These are phyloP conservation scores for Ilex aquifolium DNA, from an alignment of 257 asterid species.

Conservation along the genomic window DNA sequence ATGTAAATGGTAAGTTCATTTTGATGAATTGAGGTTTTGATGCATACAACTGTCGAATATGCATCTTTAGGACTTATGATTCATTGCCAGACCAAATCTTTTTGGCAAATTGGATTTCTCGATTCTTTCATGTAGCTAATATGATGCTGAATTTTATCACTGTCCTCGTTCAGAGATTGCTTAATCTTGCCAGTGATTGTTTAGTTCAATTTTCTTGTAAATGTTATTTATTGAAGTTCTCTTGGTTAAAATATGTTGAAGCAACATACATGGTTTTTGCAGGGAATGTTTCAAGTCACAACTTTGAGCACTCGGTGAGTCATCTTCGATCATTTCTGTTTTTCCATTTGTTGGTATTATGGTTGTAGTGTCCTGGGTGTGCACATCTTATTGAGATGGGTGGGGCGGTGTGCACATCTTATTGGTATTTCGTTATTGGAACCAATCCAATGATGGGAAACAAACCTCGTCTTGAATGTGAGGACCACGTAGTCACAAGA, in stretches of 20 bases:
- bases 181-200: too few species aligned
- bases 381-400: background rate
- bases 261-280: conserved; percentile 20
- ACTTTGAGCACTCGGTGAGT: conserved; percentile 72
- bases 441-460: background rate
- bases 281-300: conserved; percentile 54
- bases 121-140: too few species aligned
- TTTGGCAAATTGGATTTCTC: too few species aligned
- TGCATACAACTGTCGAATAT: too few species aligned
- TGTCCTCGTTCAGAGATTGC: too few species aligned
- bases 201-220: too few species aligned
- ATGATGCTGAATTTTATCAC: background rate
- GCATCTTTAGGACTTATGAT: too few species aligned
- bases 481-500: too few species aligned
- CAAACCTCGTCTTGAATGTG: background rate
- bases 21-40: background rate
- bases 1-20: background rate
- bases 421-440: background rate
- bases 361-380: background rate
- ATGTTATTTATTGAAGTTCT: background rate
- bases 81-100: too few species aligned
- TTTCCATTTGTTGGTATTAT: background rate
- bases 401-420: background rate
- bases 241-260: background rate
- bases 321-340: background rate